Percentiles rank a stretch among this genome's conserved stretches.
These are phyloP conservation scores for Glycine latifolia DNA, from an alignment of 306 rosid species.

Conservation along the genomic window DNA sequence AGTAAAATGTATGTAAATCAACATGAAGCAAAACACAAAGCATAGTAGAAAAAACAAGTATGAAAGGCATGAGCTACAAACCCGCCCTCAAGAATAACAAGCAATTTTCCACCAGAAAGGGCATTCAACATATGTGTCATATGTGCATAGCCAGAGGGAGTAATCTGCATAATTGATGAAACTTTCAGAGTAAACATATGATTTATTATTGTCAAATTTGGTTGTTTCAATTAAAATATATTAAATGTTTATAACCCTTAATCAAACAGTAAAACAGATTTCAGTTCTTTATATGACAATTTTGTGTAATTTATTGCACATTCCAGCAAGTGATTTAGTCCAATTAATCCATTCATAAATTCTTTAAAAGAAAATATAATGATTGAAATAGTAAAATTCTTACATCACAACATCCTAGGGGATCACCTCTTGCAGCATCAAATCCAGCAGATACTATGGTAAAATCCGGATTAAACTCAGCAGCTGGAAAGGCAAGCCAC, in stretches of 20 bases:
- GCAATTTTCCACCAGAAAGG: constrained; percentile 89
- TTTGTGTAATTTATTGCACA: constrained; percentile 38
- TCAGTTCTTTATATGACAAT: constrained; percentile 24
- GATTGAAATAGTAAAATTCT: constrained; percentile 41
- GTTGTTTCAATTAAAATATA: constrained; percentile 16
- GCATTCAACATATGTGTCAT: constrained; percentile 84
- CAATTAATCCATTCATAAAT: constrained; percentile 27
- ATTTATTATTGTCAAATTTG: constrained; percentile 19
- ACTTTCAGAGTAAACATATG: constrained; percentile 39
- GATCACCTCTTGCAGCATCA: constrained; percentile 99
- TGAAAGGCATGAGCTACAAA: constrained; percentile 61
- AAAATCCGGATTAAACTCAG: constrained; percentile 87
- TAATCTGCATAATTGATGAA: constrained; percentile 65
- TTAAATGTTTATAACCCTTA: constrained; percentile 26
- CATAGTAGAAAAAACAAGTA: constrained; percentile 32
- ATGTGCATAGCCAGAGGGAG: constrained; percentile 92
- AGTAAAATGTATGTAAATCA: constrained; percentile 48
- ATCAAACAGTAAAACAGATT: constrained; percentile 22
- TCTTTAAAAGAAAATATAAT: background rate
- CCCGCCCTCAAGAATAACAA: constrained; percentile 99
- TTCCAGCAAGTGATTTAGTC: constrained; percentile 7
- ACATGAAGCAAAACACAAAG: constrained; percentile 33
- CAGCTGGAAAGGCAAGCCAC: constrained; percentile 67
- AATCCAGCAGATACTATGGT: constrained; percentile 98
- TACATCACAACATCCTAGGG: constrained; percentile 97